These are phyloP conservation scores for Debaryomyces sp. DNA, from an alignment of 1,139 yeast genomes.

Conservation along the genomic window DNA sequence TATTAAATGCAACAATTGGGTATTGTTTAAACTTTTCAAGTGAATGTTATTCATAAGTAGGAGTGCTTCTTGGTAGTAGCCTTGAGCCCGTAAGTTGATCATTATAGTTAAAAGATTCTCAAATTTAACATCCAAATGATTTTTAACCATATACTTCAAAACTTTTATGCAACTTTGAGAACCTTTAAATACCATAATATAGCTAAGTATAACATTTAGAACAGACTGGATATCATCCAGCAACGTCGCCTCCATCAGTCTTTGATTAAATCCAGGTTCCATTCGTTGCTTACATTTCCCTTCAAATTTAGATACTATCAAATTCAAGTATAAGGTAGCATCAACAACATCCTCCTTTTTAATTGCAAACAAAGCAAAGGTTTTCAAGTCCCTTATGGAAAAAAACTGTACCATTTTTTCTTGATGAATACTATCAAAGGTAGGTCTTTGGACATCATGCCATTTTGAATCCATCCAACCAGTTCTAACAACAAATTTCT, in stretches of 20 bases:
- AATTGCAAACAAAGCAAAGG: conserved; percentile 27
- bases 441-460: conserved; percentile 32
- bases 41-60: conserved; percentile 35
- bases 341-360: conserved; percentile 32
- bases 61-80: conserved; percentile 39
- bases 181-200: conserved; percentile 44
- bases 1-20: conserved; percentile 24
- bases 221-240: conserved; percentile 30
- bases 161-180: conserved; percentile 35
- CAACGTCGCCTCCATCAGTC: conserved; percentile 20
- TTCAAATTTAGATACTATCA: conserved; percentile 43
- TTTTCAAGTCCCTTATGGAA: conserved; percentile 29
- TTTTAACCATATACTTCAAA: conserved; percentile 35
- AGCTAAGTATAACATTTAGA: conserved; percentile 29
- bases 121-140: conserved; percentile 29
- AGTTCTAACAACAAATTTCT: conserved; percentile 38
- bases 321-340: conserved; percentile 37
- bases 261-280: conserved; percentile 11
- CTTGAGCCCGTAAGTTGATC: conserved; percentile 29
- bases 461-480: conserved; percentile 41
- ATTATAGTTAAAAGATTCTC: conserved; percentile 30
- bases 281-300: conserved; percentile 19
- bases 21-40: conserved; percentile 20
- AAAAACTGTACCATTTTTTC: conserved; percentile 35
- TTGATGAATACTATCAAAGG: conserved; percentile 22